Evolutionary conservation across 805 yeast species (phyloP).

Genomic region (Barnettozyma populi): DNA sequence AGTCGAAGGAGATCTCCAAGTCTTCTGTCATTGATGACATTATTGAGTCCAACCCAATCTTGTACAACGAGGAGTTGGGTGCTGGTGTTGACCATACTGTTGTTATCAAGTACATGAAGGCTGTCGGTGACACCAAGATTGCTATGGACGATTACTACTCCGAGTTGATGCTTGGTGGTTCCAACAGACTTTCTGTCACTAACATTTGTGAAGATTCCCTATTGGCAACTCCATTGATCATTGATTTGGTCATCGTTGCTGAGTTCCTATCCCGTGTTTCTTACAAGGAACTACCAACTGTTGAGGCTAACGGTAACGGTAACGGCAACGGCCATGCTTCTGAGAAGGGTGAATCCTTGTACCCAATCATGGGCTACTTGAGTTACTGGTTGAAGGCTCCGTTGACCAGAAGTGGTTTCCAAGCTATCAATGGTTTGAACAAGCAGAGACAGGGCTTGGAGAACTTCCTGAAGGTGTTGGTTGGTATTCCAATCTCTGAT

Average conservation of each 20-base stretch:
- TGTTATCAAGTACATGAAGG: slow-evolving; percentile 89
- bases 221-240: slow-evolving; percentile 90
- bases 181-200: slow-evolving; percentile 88
- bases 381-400: slow-evolving; percentile 98
- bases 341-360: slow-evolving; percentile 44
- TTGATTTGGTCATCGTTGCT: slow-evolving; percentile 83
- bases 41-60: slow-evolving; percentile 77
- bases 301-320: slow-evolving; percentile 19
- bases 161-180: slow-evolving; percentile 96
- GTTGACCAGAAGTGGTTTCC: slow-evolving; percentile 82
- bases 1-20: slow-evolving; percentile 92
- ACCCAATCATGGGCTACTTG: slow-evolving; percentile 80
- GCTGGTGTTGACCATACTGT: slow-evolving; percentile 86
- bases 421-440: slow-evolving; percentile 88
- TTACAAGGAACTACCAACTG: slow-evolving; percentile 47
- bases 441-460: slow-evolving; percentile 92
- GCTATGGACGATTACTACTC: slow-evolving; percentile 99
- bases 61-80: slow-evolving; percentile 78
- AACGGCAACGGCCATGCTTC: slow-evolving; percentile 1
- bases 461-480: slow-evolving; percentile 81
- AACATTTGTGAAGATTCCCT: slow-evolving; percentile 95
- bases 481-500: slow-evolving; percentile 85
- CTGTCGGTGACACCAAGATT: slow-evolving; percentile 94
- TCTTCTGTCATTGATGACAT: slow-evolving; percentile 92
- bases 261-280: slow-evolving; percentile 86